Conservation (phyloP, 2,329 filamentous ascomycete genomes). For the Botrytis fabae region DNA sequence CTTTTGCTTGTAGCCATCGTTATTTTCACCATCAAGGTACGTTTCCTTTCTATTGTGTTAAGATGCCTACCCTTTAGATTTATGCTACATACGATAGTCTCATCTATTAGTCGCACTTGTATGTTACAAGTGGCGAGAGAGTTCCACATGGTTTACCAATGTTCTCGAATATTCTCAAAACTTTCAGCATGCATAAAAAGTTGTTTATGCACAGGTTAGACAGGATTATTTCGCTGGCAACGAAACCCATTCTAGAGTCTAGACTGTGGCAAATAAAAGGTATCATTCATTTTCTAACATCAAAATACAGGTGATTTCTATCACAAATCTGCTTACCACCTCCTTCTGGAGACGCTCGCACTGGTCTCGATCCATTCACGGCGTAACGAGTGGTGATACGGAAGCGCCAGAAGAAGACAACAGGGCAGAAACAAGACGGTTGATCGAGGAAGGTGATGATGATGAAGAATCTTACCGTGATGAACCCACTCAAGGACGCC, state of each 20-base stretch:
- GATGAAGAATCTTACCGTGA: conserved; percentile 32
- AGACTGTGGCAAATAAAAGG: background rate
- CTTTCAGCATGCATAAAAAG: background rate
- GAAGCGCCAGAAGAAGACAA: conserved; percentile 29
- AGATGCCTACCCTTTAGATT: background rate
- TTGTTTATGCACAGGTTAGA: background rate
- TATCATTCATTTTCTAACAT: conserved; percentile 9
- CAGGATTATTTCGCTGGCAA: background rate
- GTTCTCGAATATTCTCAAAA: background rate
- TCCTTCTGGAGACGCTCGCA: conserved; percentile 31
- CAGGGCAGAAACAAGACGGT: conserved; percentile 30
- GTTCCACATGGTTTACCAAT: background rate
- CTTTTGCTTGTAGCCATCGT: conserved; percentile 55
- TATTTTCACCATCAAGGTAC: conserved; percentile 58
- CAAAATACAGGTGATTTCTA: conserved; percentile 30
- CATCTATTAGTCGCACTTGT: background rate
- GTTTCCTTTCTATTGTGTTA: conserved; percentile 21
- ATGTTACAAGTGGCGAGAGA: background rate
- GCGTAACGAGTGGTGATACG: conserved; percentile 15
- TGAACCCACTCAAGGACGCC: conserved; percentile 25
- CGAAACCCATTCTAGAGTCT: background rate
- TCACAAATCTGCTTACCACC: conserved; percentile 36
- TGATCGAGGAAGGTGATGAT: conserved; percentile 34
- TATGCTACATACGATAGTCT: background rate
- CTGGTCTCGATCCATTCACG: conserved; percentile 29